These are phyloP conservation scores for Tulasnella sp. DNA, from an alignment of 768 basidiomycete species.

Conservation along the genomic window DNA sequence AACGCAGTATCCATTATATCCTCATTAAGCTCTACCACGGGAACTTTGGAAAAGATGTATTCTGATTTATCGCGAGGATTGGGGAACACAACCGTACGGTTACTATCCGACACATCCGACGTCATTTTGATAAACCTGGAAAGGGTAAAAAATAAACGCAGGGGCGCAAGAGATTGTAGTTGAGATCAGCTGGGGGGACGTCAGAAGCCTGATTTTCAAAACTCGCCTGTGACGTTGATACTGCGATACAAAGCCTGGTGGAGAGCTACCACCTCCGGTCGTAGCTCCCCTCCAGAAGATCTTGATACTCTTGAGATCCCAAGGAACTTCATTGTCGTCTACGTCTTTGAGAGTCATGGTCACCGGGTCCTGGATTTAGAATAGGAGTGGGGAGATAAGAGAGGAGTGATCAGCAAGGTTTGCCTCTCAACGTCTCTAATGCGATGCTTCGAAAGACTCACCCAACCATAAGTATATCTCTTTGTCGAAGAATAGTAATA, in stretches of 20 bases:
- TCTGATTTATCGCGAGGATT: constrained; percentile 32
- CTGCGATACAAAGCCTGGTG: constrained; percentile 63
- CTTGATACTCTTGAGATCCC: constrained; percentile 76
- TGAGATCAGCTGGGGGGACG: constrained; percentile 17
- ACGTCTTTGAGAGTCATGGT: constrained; percentile 58
- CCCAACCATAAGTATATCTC: constrained; percentile 81
- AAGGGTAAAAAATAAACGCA: constrained; percentile 3
- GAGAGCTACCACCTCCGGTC: constrained; percentile 84
- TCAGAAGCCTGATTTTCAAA: no score
- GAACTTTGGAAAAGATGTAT: constrained; percentile 39
- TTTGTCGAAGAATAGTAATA: constrained; percentile 82
- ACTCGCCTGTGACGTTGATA: constrained; percentile 77
- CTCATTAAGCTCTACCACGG: constrained; percentile 47
- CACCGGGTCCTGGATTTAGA: constrained; percentile 38
- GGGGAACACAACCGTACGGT: constrained; percentile 55
- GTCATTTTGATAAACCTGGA: constrained; percentile 64
- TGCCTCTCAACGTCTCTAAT: not conserved
- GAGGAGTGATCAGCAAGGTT: no score
- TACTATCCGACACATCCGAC: constrained; percentile 39
- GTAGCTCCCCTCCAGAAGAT: constrained; percentile 95
- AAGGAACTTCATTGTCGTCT: constrained; percentile 75
- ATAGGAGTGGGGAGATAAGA: no score
- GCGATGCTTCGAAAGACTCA: not conserved
- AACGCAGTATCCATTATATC: constrained; percentile 85
- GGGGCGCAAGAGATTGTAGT: constrained; percentile 16